A percentile compares a stretch with the other conserved stretches of the same genome.
Evolutionary conservation across 1,284 basidiomycete genomes (phyloP).

Genomic region (Marasmius oreades): DNA sequence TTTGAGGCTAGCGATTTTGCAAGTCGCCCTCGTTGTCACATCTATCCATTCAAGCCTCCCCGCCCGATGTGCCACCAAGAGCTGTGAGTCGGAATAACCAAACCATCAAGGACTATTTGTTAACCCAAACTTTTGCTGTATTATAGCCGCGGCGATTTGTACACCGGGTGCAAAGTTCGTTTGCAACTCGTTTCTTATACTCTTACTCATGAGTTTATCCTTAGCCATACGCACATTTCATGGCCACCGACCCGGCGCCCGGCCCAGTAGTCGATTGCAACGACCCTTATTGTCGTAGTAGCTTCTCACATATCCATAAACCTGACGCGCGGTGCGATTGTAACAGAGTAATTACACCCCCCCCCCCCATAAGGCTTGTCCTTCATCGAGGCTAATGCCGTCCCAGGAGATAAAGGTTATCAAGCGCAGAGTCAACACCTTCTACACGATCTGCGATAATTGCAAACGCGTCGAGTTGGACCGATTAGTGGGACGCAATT

Average conservation of each 20-base stretch:
- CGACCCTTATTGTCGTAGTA: constrained; percentile 37
- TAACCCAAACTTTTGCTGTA: background rate
- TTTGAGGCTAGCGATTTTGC: background rate
- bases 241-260: constrained; percentile 46
- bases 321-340: constrained; percentile 29
- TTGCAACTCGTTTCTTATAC: constrained; percentile 6
- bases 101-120: background rate
- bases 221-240: constrained; percentile 45
- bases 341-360: constrained; percentile 7
- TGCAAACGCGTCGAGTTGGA: constrained; percentile 15
- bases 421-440: constrained; percentile 12
- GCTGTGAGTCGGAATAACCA: constrained; percentile 30
- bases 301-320: constrained; percentile 39
- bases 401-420: constrained; percentile 7
- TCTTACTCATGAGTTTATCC: constrained; percentile 1
- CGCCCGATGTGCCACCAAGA: constrained; percentile 42
- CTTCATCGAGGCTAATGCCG: background rate
- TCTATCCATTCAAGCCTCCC: background rate
- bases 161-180: constrained; percentile 59
- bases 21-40: background rate
- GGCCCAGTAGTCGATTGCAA: constrained; percentile 42
- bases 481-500: constrained; percentile 11
- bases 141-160: constrained; percentile 55
- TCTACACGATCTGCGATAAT: constrained; percentile 14
- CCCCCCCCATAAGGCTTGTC: background rate